Evolutionary conservation across 2,329 filamentous ascomycete genomes (phyloP).

Genomic region (Xylaria hypoxylon): DNA sequence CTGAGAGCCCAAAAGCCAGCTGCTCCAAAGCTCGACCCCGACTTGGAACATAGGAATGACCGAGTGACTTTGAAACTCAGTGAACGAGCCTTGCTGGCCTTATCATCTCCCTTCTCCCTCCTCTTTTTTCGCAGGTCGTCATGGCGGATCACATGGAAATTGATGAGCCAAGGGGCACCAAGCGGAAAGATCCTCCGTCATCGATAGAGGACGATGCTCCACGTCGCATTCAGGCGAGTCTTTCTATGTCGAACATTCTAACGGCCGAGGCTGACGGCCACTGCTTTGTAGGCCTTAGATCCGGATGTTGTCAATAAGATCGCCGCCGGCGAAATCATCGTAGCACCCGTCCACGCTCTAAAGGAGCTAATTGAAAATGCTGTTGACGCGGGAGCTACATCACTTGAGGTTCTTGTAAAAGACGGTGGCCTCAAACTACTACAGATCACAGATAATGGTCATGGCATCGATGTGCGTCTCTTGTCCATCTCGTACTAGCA

Average conservation of each 20-base stretch:
- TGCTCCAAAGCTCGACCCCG: neutral
- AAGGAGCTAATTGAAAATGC: constrained; percentile 98
- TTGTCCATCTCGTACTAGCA: neutral
- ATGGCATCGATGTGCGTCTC: constrained; percentile 84
- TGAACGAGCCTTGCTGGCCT: constrained; percentile 3
- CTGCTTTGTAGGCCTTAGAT: constrained; percentile 75
- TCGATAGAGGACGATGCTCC: constrained; percentile 49
- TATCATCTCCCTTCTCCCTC: constrained; percentile 9
- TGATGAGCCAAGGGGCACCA: constrained; percentile 58
- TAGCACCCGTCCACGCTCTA: constrained; percentile 93
- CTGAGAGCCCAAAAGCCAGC: constrained; percentile 16
- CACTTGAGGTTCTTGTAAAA: constrained; percentile 90
- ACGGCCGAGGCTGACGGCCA: constrained; percentile 36
- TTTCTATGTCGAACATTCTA: neutral
- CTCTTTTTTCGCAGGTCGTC: constrained; percentile 16
- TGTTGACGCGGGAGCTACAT: constrained; percentile 95
- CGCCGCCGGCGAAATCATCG: constrained; percentile 96
- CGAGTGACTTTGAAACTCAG: neutral
- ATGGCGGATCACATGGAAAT: constrained; percentile 59
- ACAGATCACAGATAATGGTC: constrained; percentile 97
- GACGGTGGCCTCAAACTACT: constrained; percentile 94
- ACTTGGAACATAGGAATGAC: constrained; percentile 3
- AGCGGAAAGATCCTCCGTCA: constrained; percentile 61
- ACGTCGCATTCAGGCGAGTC: constrained; percentile 62
- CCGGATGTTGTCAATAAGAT: constrained; percentile 98